Conservation (phyloP, 345 rosid species). For the Eucalyptus erythrocorys region DNA sequence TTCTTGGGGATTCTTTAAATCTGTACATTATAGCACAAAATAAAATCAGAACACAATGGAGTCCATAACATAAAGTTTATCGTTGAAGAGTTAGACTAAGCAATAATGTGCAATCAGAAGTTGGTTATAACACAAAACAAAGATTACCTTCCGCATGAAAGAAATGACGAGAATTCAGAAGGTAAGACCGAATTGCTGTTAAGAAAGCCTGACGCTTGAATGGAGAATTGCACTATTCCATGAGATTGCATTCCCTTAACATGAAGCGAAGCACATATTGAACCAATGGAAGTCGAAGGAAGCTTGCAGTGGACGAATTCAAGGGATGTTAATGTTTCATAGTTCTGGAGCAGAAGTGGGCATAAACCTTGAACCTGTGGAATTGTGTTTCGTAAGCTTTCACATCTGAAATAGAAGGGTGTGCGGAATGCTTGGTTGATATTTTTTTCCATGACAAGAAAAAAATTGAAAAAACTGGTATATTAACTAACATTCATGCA, state of each 20-base stretch:
- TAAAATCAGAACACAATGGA: neutral
- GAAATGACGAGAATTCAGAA: slow-evolving; percentile 39
- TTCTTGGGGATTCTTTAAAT: neutral
- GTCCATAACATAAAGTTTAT: neutral
- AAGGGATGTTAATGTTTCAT: slow-evolving; percentile 51
- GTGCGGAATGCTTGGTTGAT: neutral
- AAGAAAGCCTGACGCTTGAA: slow-evolving; percentile 38
- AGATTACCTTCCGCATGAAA: slow-evolving; percentile 53
- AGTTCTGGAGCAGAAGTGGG: slow-evolving; percentile 56
- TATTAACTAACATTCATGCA: neutral
- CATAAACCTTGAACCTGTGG: slow-evolving; percentile 62
- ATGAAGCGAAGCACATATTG: slow-evolving; percentile 36
- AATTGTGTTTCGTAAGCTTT: neutral
- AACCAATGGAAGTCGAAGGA: slow-evolving; percentile 31
- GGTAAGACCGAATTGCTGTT: slow-evolving; percentile 28
- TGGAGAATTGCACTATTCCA: slow-evolving; percentile 39
- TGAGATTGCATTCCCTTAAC: slow-evolving; percentile 14
- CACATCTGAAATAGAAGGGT: neutral
- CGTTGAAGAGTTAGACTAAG: neutral
- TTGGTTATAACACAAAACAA: neutral
- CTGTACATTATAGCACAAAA: neutral
- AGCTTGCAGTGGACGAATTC: slow-evolving; percentile 73
- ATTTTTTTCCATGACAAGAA: neutral
- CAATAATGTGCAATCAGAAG: neutral
- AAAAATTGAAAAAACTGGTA: neutral